Evolutionary conservation across 352 stramenopile genomes (phyloP).

Genomic region (Globisporangium acanthophoron): DNA sequence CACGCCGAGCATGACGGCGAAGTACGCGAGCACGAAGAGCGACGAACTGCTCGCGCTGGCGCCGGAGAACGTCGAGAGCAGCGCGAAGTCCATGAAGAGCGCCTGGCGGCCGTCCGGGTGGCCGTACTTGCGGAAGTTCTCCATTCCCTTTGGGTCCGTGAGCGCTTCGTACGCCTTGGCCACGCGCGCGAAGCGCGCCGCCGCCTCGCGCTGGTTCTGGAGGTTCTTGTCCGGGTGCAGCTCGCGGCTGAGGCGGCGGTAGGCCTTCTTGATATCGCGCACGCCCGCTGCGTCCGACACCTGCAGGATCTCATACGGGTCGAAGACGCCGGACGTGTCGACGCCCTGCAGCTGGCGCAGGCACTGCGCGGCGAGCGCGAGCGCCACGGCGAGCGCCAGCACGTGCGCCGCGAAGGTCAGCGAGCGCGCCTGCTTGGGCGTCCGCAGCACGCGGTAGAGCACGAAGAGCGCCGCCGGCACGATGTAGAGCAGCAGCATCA

Average conservation of each 20-base stretch:
- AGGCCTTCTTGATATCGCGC: constrained; percentile 73
- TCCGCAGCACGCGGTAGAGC: constrained; percentile 36
- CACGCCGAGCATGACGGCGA: constrained; percentile 49
- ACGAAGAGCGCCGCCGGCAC: constrained; percentile 54
- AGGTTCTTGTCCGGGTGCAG: constrained; percentile 84
- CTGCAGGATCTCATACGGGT: constrained; percentile 83
- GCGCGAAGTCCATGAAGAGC: constrained; percentile 68
- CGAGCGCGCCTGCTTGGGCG: constrained; percentile 44
- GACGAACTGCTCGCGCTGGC: constrained; percentile 33
- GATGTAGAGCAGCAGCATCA: constrained; percentile 80
- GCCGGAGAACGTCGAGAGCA: constrained; percentile 48
- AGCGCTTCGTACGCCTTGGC: constrained; percentile 86
- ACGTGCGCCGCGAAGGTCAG: constrained; percentile 43
- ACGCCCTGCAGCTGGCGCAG: constrained; percentile 61
- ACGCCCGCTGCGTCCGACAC: constrained; percentile 47
- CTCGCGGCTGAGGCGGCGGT: constrained; percentile 53
- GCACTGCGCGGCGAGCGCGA: constrained; percentile 37
- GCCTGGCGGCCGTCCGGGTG: constrained; percentile 76
- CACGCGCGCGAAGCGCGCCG: constrained; percentile 54
- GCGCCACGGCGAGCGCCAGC: constrained; percentile 40
- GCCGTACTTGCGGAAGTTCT: constrained; percentile 77
- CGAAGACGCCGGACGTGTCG: constrained; percentile 73
- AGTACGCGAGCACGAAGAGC: constrained; percentile 71
- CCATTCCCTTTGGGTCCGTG: constrained; percentile 59
- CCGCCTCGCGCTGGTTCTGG: constrained; percentile 29